Percentiles rank a stretch among this genome's conserved stretches.
Conservation (phyloP, 1,284 basidiomycete species). For the Puccinia triticina region DNA sequence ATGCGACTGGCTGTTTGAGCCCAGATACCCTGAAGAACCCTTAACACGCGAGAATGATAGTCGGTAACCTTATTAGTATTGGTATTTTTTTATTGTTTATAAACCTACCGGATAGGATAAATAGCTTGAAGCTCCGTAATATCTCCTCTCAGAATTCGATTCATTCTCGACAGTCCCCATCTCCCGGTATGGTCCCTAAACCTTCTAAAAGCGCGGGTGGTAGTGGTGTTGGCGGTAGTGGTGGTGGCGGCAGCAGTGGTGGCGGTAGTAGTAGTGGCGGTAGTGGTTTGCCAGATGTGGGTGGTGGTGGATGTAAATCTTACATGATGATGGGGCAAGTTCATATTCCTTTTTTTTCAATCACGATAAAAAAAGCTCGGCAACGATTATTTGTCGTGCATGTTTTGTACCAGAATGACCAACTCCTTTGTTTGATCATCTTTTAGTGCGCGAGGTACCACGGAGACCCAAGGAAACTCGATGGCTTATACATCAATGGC, state of each 20-base stretch:
- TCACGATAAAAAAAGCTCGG: not conserved
- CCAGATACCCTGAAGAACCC: not conserved
- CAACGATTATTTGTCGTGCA: not conserved
- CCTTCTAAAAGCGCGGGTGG: not conserved
- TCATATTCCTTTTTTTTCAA: not conserved
- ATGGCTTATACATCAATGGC: constrained; percentile 4
- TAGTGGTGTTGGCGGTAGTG: too few species aligned
- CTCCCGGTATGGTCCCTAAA: too few species aligned
- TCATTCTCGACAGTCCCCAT: not conserved
- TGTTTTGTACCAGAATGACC: not conserved
- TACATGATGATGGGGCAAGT: constrained; percentile 9
- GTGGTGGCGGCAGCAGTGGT: too few species aligned
- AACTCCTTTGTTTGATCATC: not conserved
- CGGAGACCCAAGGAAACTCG: not conserved
- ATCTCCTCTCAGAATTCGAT: not conserved
- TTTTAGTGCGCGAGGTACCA: not conserved
- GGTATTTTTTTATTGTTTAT: not conserved
- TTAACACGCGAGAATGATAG: not conserved
- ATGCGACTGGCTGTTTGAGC: not conserved
- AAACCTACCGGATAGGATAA: not conserved
- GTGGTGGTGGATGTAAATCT: not conserved
- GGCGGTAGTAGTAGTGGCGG: too few species aligned
- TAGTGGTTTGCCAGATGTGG: too few species aligned
- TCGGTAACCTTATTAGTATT: not conserved
- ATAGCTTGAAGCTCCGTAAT: not conserved